These are phyloP conservation scores for Westerdykella aurantiaca DNA, from an alignment of 2,329 filamentous ascomycete species.

Conservation along the genomic window DNA sequence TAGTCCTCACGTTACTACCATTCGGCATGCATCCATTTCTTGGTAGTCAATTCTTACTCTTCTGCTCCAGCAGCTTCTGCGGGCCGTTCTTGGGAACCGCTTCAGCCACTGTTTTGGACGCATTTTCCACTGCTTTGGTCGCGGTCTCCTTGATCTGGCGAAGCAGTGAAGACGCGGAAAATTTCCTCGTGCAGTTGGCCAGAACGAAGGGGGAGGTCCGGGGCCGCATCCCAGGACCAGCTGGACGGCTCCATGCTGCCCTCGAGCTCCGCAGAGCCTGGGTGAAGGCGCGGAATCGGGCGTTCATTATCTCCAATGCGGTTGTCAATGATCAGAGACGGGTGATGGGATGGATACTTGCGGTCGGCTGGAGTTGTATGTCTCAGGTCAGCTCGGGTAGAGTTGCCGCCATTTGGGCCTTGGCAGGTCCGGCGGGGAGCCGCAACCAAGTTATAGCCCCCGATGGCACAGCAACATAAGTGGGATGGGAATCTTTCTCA, in stretches of 20 bases:
- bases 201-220: conserved; percentile 19
- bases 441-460: too few species aligned
- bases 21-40: neutral
- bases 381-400: neutral
- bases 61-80: neutral
- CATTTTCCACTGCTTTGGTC: conserved; percentile 15
- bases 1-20: neutral
- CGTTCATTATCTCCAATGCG: conserved; percentile 15
- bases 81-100: neutral
- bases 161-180: conserved; percentile 23
- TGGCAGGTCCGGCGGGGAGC: neutral
- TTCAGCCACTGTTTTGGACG: conserved; percentile 6
- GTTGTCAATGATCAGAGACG: too few species aligned
- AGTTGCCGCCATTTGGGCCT: neutral
- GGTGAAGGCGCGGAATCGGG: conserved; percentile 16
- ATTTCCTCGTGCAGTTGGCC: conserved; percentile 25
- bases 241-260: conserved; percentile 5
- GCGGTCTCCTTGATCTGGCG: conserved; percentile 13
- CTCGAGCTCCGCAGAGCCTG: conserved; percentile 16
- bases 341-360: neutral
- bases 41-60: neutral
- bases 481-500: too few species aligned
- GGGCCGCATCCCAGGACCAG: neutral
- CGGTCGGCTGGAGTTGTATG: too few species aligned
- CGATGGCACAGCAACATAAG: too few species aligned